Evolutionary conservation across 306 rosid species (phyloP).

Genomic region (Geum urbanum): DNA sequence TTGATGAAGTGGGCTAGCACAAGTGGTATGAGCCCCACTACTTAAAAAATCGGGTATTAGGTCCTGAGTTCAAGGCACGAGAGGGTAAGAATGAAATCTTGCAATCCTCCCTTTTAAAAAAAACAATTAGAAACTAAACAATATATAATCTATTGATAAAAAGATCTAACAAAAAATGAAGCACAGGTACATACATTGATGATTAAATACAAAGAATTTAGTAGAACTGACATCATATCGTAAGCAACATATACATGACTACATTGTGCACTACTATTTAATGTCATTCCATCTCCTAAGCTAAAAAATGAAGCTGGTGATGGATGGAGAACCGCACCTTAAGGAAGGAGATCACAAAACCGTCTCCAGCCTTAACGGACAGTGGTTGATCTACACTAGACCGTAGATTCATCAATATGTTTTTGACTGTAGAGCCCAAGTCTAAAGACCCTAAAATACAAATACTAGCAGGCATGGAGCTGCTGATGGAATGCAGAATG

Average conservation of each 20-base stretch:
- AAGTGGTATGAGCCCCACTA: too few relatives aligned
- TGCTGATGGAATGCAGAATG: conserved; percentile 31
- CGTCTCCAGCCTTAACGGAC: conserved; percentile 42
- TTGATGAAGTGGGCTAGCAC: too few relatives aligned
- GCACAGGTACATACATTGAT: too few relatives aligned
- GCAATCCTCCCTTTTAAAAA: too few relatives aligned
- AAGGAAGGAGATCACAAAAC: conserved; percentile 69
- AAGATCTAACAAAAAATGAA: too few relatives aligned
- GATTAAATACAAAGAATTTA: background rate
- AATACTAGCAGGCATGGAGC: conserved; percentile 8
- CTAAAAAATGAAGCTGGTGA: conserved; percentile 56
- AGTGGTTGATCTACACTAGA: conserved; percentile 29
- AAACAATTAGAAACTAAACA: too few relatives aligned
- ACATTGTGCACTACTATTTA: background rate
- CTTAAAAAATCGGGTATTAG: too few relatives aligned
- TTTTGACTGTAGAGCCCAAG: background rate
- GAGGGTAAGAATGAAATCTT: too few relatives aligned
- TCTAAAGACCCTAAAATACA: background rate
- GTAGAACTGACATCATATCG: too few relatives aligned
- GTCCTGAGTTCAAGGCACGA: too few relatives aligned
- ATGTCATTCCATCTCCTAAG: conserved; percentile 31
- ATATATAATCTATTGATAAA: too few relatives aligned
- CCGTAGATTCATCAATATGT: too few relatives aligned
- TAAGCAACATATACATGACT: conserved; percentile 1
- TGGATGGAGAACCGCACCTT: conserved; percentile 26